Percentiles rank a stretch among this genome's conserved stretches.
phyloP scores from a whole-genome alignment of 2,329 filamentous ascomycete species.

The Colletotrichum nymphaeae region DNA sequence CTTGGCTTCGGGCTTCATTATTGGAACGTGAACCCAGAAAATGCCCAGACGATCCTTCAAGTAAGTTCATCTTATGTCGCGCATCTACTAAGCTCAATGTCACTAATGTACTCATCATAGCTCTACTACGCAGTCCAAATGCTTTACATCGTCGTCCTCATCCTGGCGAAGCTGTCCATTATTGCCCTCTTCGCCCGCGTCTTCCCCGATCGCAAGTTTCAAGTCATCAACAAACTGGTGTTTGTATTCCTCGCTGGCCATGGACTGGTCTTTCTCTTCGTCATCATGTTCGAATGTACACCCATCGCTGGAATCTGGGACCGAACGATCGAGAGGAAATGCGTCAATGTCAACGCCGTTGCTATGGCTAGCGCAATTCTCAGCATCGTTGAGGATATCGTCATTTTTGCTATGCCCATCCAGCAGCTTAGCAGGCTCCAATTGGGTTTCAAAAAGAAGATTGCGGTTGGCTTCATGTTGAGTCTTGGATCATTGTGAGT shows the following conservation, averaged over 20 bases:
- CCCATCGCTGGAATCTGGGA: slow-evolving; percentile 36
- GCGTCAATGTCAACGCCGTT: slow-evolving; percentile 30
- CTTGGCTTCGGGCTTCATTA: slow-evolving; percentile 39
- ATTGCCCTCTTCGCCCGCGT: slow-evolving; percentile 39
- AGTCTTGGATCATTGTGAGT: slow-evolving; percentile 37
- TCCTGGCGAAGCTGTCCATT: slow-evolving; percentile 40
- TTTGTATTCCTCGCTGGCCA: slow-evolving; percentile 33
- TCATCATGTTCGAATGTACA: slow-evolving; percentile 37
- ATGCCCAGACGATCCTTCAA: slow-evolving; percentile 20
- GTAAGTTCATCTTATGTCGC: not conserved
- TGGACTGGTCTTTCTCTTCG: slow-evolving; percentile 37
- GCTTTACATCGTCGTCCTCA: slow-evolving; percentile 39
- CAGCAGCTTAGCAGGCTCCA: slow-evolving; percentile 29
- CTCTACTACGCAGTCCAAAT: slow-evolving; percentile 38
- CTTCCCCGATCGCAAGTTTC: slow-evolving; percentile 36
- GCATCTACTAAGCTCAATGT: not conserved
- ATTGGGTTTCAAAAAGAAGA: slow-evolving; percentile 26
- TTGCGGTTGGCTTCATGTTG: slow-evolving; percentile 35
- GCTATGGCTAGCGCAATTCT: slow-evolving; percentile 27
- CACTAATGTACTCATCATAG: not conserved
- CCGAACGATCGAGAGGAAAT: slow-evolving; percentile 22
- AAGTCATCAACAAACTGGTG: slow-evolving; percentile 30
- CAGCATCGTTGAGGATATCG: slow-evolving; percentile 35
- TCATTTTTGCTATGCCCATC: slow-evolving; percentile 34
- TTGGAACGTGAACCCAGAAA: slow-evolving; percentile 38